phyloP scores from a whole-genome alignment of 1,284 basidiomycete species.

The Leccinum fallax region DNA sequence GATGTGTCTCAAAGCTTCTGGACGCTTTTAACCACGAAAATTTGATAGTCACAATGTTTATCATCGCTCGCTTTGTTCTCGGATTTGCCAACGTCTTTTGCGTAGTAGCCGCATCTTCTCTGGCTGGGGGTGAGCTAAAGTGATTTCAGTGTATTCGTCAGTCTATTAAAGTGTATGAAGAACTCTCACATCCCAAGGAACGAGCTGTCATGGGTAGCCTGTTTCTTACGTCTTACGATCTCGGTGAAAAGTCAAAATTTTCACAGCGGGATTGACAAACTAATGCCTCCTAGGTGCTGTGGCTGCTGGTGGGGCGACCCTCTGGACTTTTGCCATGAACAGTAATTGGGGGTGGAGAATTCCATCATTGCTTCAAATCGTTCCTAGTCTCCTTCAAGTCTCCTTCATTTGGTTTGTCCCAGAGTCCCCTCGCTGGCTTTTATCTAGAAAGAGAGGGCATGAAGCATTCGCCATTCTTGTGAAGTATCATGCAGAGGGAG shows the following conservation, averaged over 20 bases:
- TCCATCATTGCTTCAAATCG: constrained; percentile 56
- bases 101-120: constrained; percentile 16
- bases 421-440: constrained; percentile 63
- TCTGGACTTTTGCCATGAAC: constrained; percentile 50
- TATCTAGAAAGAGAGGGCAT: constrained; percentile 50
- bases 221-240: constrained; percentile 9
- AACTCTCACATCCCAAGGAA: constrained; percentile 28
- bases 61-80: constrained; percentile 23
- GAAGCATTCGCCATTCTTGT: constrained; percentile 33
- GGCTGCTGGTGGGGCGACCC: constrained; percentile 37
- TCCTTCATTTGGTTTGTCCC: constrained; percentile 51
- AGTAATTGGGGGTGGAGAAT: constrained; percentile 59
- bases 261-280: background rate
- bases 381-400: constrained; percentile 51
- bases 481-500: constrained; percentile 23
- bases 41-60: constrained; percentile 18
- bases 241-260: constrained; percentile 6
- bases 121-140: constrained; percentile 19
- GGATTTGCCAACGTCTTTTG: constrained; percentile 15
- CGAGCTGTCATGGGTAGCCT: constrained; percentile 17
- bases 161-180: constrained; percentile 6
- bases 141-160: background rate
- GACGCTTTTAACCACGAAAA: background rate
- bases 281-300: constrained; percentile 13
- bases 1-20: too few relatives aligned